Base-by-base conservation (phyloP, 192 early-diverging fungal genomes). In the Dissophora ornata region DNA sequence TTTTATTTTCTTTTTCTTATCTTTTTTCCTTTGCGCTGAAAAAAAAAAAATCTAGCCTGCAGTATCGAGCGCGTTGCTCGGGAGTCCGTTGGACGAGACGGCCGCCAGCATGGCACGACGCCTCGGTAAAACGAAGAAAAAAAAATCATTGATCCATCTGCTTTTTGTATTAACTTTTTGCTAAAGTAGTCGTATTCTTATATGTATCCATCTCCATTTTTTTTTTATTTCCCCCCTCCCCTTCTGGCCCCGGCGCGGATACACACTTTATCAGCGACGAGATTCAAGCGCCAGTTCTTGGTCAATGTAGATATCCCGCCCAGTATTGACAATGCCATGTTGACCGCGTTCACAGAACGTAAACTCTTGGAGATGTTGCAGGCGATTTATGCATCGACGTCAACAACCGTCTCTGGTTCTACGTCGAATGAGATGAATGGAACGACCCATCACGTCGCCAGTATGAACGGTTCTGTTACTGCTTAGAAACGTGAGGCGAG, bases 331-430 rank as follows among this genome's bases (percentile, higher is more conserved):
- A 74, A 65, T n/a, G 61, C 61, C 2, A 74, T 74, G 70, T 19
- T 74, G 16, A 25, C 62, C 13, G 45, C 70, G 11, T 74, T 59
- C 44, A 33, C 70, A 24, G 70, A 74, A 21, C 61, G 62, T 26
- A 74, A 74, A 36, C 4, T 60, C 38, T 22, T 74, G 24, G 70
- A 74, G 7, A 65, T 74, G 70, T 46, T 74, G 18, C 61, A 36
- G 21, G 19, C 11, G 13, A 60, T 60, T 30, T 42, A 15, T 11
- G 13, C 54, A 8, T 56, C 54, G 34, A 56, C 36, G 6, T 38
- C 36, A 9, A 38, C 36, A 13, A 9, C 36, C 6, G 13, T 13
- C 36, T 38, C 36, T 6, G n/a, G n/a, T n/a, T n/a, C n/a, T n/a
- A n/a, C n/a, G n/a, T n/a, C n/a, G n/a, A n/a, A n/a, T n/a, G n/a